phyloP scores from a whole-genome alignment of 2,329 filamentous ascomycete species.

The Epichloe baconii region DNA sequence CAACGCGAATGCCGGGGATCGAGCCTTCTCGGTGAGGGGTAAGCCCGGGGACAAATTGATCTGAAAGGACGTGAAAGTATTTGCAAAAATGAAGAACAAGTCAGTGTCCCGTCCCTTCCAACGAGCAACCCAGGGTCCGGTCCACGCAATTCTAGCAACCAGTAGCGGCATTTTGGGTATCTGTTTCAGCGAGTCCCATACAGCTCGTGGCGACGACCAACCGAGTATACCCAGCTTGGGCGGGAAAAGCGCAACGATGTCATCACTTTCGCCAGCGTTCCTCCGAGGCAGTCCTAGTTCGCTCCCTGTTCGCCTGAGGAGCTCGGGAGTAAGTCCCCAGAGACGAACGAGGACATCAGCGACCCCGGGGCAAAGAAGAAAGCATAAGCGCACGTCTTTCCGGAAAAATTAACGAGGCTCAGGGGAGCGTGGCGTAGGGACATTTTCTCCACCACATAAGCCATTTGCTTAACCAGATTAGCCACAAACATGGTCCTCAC shows the following conservation, averaged over 20 bases:
- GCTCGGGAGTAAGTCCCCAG: constrained; percentile 59
- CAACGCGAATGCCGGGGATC: constrained; percentile 65
- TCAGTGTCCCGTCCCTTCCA: constrained; percentile 85
- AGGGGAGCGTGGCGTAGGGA: constrained; percentile 55
- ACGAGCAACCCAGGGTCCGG: constrained; percentile 68
- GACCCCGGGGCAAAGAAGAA: constrained; percentile 83
- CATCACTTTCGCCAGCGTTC: constrained; percentile 43
- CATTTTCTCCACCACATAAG: constrained; percentile 80
- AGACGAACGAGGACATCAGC: constrained; percentile 72
- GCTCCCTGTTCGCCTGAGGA: constrained; percentile 57
- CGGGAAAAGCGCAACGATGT: constrained; percentile 59
- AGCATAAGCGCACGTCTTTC: constrained; percentile 81
- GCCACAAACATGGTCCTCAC: constrained; percentile 75
- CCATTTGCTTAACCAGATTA: constrained; percentile 72
- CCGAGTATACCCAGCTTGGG: constrained; percentile 43
- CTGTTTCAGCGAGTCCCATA: constrained; percentile 47
- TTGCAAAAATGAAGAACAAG: constrained; percentile 81
- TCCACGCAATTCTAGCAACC: constrained; percentile 66
- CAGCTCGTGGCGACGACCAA: constrained; percentile 38
- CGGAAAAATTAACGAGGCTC: constrained; percentile 71
- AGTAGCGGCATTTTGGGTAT: constrained; percentile 52
- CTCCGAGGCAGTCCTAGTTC: constrained; percentile 52
- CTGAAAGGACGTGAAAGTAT: constrained; percentile 67
- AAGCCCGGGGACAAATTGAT: constrained; percentile 53
- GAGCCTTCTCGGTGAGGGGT: constrained; percentile 41